Evolutionary conservation across 768 basidiomycete genomes (phyloP).

Genomic region (Mycena albidolilacea): DNA sequence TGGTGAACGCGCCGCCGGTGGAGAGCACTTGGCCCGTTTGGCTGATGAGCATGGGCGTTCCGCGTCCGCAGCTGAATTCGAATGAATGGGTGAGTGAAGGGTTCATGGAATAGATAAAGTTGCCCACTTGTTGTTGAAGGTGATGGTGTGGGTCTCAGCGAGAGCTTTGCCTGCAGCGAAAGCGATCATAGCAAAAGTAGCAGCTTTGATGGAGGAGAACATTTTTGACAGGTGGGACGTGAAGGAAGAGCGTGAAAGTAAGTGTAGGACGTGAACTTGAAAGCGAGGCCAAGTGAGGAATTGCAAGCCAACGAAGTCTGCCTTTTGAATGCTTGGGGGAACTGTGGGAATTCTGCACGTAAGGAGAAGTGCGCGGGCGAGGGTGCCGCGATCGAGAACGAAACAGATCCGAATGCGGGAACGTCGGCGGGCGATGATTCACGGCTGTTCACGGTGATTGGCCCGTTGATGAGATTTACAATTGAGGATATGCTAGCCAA

Average conservation of each 20-base stretch:
- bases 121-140: conserved; percentile 14
- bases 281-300: conserved; percentile 5
- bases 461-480: no score
- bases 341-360: neutral
- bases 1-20: conserved; percentile 47
- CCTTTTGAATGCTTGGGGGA: conserved; percentile 5
- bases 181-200: conserved; percentile 14
- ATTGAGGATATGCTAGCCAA: no score
- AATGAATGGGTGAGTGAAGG: neutral
- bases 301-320: neutral
- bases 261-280: neutral
- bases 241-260: neutral
- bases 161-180: conserved; percentile 7
- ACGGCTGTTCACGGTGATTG: no score
- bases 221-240: conserved; percentile 11
- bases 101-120: neutral
- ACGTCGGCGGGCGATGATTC: no score
- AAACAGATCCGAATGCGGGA: no score
- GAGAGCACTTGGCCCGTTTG: conserved; percentile 45
- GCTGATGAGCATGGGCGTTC: conserved; percentile 44
- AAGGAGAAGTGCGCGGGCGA: no score
- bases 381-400: no score
- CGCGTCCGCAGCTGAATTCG: conserved; percentile 29
- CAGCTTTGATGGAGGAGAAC: conserved; percentile 17
- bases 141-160: conserved; percentile 19